A percentile compares a stretch with the other conserved stretches of the same genome.
Evolutionary conservation across 768 basidiomycete species (phyloP).

Genomic region (Amyloporia xantha): DNA sequence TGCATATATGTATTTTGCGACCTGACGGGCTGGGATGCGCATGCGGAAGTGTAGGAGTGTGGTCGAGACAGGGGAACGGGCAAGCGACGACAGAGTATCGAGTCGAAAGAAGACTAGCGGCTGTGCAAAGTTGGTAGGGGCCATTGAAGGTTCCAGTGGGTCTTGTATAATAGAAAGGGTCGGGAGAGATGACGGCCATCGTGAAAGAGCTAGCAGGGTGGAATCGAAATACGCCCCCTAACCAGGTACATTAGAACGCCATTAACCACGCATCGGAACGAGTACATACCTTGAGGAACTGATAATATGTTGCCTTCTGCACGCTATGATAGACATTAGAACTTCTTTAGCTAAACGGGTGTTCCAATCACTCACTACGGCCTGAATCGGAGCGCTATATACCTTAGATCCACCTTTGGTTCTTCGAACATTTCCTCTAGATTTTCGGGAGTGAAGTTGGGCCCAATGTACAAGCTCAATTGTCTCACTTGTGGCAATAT

Average conservation of each 20-base stretch:
- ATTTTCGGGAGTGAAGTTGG: constrained; percentile 75
- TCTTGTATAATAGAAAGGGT: constrained; percentile 64
- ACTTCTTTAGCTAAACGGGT: too few relatives aligned
- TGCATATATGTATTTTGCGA: constrained; percentile 36
- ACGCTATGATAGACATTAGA: constrained; percentile 36
- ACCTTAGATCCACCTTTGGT: constrained; percentile 39
- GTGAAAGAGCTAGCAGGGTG: constrained; percentile 51
- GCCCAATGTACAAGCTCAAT: constrained; percentile 65
- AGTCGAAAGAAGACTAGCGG: constrained; percentile 83
- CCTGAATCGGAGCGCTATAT: constrained; percentile 66
- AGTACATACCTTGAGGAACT: constrained; percentile 61
- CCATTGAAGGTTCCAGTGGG: constrained; percentile 38
- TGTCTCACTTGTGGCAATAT: constrained; percentile 45
- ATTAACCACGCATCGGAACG: neutral
- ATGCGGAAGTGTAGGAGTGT: constrained; percentile 53
- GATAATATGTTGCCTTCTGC: constrained; percentile 69
- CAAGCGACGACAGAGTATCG: constrained; percentile 44
- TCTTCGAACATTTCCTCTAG: constrained; percentile 58
- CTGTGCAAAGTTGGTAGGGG: constrained; percentile 57
- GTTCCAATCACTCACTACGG: constrained; percentile 71
- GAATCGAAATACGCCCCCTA: constrained; percentile 84
- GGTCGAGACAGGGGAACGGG: constrained; percentile 35
- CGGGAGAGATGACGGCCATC: constrained; percentile 48
- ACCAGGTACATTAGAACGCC: neutral
- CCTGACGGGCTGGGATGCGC: constrained; percentile 62